These are phyloP conservation scores for Venturia effusa DNA, from an alignment of 2,329 filamentous ascomycete genomes.

Conservation along the genomic window DNA sequence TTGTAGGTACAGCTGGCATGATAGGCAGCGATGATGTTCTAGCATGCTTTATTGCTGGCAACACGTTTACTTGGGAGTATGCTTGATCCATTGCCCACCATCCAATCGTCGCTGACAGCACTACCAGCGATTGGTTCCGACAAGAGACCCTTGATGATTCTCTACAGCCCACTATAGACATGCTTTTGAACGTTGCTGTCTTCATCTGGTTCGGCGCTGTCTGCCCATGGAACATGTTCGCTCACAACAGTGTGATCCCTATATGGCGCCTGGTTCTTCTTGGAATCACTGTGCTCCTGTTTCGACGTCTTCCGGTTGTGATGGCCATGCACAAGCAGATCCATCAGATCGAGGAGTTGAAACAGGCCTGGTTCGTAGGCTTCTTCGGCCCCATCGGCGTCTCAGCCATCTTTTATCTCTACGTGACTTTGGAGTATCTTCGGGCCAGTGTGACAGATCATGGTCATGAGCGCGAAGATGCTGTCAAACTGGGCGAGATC, in stretches of 20 bases:
- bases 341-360: slow-evolving; percentile 62
- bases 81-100: slow-evolving; percentile 25
- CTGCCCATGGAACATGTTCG: slow-evolving; percentile 68
- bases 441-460: slow-evolving; percentile 41
- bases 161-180: slow-evolving; percentile 88
- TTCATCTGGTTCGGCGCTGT: slow-evolving; percentile 89
- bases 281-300: slow-evolving; percentile 63
- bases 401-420: slow-evolving; percentile 82
- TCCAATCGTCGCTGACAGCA: neutral
- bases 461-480: slow-evolving; percentile 53
- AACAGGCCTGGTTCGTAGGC: slow-evolving; percentile 75
- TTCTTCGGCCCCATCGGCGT: slow-evolving; percentile 93
- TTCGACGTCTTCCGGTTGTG: slow-evolving; percentile 69
- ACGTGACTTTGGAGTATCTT: slow-evolving; percentile 68
- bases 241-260: slow-evolving; percentile 56
- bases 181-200: slow-evolving; percentile 79
- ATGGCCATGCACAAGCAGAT: slow-evolving; percentile 64
- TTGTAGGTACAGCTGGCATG: slow-evolving; percentile 46
- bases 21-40: slow-evolving; percentile 50
- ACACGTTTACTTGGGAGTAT: slow-evolving; percentile 53
- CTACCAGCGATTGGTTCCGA: slow-evolving; percentile 68
- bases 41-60: slow-evolving; percentile 50
- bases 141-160: slow-evolving; percentile 82
- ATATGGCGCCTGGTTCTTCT: slow-evolving; percentile 62
- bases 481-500: slow-evolving; percentile 52